Evolutionary conservation across 2,329 filamentous ascomycete species (phyloP).

Genomic region (Tolypocladium guangdongense): DNA sequence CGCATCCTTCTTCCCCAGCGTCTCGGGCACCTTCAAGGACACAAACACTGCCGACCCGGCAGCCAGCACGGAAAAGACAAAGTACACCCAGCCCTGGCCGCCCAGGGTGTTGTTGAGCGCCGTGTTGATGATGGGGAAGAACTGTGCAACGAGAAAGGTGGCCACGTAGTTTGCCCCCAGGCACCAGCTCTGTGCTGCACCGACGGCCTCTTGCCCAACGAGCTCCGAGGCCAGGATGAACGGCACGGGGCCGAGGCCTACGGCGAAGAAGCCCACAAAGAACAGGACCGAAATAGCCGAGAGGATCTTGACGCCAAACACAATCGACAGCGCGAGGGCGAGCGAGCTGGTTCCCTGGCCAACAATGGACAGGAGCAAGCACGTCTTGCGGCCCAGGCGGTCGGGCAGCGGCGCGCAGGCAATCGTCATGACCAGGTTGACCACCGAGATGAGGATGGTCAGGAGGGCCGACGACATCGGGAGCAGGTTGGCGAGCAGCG

Average conservation of each 20-base stretch:
- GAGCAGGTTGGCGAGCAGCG: constrained; percentile 70
- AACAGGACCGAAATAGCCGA: constrained; percentile 72
- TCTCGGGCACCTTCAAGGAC: constrained; percentile 68
- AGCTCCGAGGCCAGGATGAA: constrained; percentile 91
- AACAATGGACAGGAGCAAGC: constrained; percentile 68
- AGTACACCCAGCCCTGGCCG: constrained; percentile 75
- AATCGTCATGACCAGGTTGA: constrained; percentile 78
- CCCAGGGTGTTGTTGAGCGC: constrained; percentile 53
- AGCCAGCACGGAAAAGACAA: constrained; percentile 75
- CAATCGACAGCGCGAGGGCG: constrained; percentile 69
- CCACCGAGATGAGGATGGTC: constrained; percentile 74
- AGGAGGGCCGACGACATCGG: constrained; percentile 72
- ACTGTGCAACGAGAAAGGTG: constrained; percentile 87
- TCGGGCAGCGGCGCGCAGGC: constrained; percentile 78
- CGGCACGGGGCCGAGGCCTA: constrained; percentile 85
- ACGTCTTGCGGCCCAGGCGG: constrained; percentile 75
- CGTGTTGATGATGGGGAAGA: constrained; percentile 81
- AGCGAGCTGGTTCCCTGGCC: constrained; percentile 77
- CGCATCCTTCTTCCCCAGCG: constrained; percentile 68
- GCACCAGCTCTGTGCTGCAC: constrained; percentile 81
- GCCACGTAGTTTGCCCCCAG: constrained; percentile 80
- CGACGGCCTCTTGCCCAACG: constrained; percentile 81
- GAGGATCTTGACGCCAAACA: constrained; percentile 58
- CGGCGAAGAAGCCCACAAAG: constrained; percentile 83
- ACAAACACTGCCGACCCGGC: constrained; percentile 62